A percentile compares a stretch with the other conserved stretches of the same genome.
Evolutionary conservation across 768 basidiomycete species (phyloP).

Genomic region (Phlebiopsis flavidoalba): DNA sequence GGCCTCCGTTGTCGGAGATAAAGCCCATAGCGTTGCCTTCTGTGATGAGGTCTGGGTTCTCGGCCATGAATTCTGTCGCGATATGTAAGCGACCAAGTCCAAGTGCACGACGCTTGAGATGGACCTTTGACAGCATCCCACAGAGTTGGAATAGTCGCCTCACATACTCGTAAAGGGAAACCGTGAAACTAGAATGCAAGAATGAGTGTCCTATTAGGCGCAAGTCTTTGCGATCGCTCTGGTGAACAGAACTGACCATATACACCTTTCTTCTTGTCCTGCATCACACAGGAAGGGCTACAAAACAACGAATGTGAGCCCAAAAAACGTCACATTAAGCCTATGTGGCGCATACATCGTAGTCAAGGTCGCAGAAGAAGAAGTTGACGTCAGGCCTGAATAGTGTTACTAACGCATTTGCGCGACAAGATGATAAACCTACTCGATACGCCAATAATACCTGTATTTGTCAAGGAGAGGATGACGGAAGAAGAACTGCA

Average conservation of each 20-base stretch:
- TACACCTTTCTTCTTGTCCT: slow-evolving; percentile 47
- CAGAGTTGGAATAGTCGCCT: slow-evolving; percentile 68
- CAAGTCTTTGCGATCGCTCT: too few species aligned
- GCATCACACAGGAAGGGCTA: slow-evolving; percentile 56
- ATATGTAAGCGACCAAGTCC: not conserved
- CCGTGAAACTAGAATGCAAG: slow-evolving; percentile 49
- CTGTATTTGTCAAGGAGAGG: slow-evolving; percentile 32
- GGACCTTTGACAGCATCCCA: slow-evolving; percentile 67
- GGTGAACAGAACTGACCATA: slow-evolving; percentile 35
- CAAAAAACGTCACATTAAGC: not conserved
- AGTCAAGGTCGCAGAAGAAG: slow-evolving; percentile 53
- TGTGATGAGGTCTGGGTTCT: slow-evolving; percentile 42
- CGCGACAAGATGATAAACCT: slow-evolving; percentile 12
- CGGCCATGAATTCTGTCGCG: slow-evolving; percentile 41
- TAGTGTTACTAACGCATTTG: not conserved
- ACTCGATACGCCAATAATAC: slow-evolving; percentile 52
- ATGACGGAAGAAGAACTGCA: slow-evolving; percentile 53
- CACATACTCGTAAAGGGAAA: slow-evolving; percentile 72
- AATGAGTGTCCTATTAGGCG: not conserved
- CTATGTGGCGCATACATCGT: slow-evolving; percentile 29
- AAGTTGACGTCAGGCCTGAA: slow-evolving; percentile 49
- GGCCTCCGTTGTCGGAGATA: slow-evolving; percentile 49
- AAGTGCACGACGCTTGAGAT: not conserved
- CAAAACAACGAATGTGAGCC: not conserved
- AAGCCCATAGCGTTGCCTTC: slow-evolving; percentile 52